Evolutionary conservation across 2,329 filamentous ascomycete genomes (phyloP).

Genomic region (Trichoderma oligosporum): DNA sequence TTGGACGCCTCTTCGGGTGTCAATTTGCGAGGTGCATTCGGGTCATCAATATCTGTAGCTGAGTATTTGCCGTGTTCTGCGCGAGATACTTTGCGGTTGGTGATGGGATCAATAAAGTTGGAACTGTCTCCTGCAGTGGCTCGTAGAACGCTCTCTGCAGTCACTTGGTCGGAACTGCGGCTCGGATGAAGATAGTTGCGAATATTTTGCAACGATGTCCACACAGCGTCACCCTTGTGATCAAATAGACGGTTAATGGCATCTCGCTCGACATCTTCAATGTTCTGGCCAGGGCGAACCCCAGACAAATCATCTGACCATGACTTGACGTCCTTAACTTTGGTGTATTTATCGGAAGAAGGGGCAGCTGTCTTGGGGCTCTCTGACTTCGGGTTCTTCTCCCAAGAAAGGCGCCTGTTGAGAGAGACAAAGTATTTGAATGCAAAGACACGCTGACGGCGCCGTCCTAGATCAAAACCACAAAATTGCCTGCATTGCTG

Average conservation of each 20-base stretch:
- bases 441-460: conserved; percentile 41
- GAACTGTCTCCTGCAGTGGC: conserved; percentile 25
- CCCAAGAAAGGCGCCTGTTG: conserved; percentile 45
- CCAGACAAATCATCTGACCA: conserved; percentile 38
- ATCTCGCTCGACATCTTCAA: conserved; percentile 44
- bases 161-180: conserved; percentile 22
- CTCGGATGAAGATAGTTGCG: conserved; percentile 32
- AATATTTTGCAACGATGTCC: conserved; percentile 33
- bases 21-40: conserved; percentile 31
- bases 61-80: conserved; percentile 33
- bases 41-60: conserved; percentile 35
- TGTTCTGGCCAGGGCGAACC: conserved; percentile 39
- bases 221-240: conserved; percentile 29
- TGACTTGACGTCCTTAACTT: conserved; percentile 35
- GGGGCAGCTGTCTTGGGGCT: conserved; percentile 25
- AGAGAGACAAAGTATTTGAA: conserved; percentile 46
- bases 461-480: conserved; percentile 37
- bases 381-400: conserved; percentile 35
- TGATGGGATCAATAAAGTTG: conserved; percentile 53
- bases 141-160: conserved; percentile 26
- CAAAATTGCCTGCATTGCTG: conserved; percentile 43
- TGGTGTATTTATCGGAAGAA: conserved; percentile 33
- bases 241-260: conserved; percentile 45
- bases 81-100: conserved; percentile 48
- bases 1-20: conserved; percentile 32